Base-by-base conservation (phyloP, 2,329 filamentous ascomycete genomes). In the Trichocomaceae sp. region DNA sequence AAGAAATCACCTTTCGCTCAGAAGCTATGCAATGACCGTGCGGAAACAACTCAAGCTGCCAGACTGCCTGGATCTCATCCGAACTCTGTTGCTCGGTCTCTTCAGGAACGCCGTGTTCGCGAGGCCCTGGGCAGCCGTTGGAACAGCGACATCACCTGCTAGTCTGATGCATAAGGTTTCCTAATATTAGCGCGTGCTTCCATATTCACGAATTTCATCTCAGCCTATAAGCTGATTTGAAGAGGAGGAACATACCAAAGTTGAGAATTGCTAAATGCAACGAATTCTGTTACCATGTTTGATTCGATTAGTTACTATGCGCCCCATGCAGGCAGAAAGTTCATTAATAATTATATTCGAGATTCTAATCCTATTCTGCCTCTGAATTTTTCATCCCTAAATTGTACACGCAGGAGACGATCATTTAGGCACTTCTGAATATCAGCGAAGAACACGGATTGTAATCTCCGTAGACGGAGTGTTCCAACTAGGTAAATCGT, bases 261-360 rank as follows among this genome's bases (percentile, higher is more conserved):
- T 63, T 99, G 93, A 0, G 93, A 96, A 69, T 93, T 97, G 0
- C 93, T 92, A 72, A 91, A 96, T 0, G 92, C 93, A 23, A 99
- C 81, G 60, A 97, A 97, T 82, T 7, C 89, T 84, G 59, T 86
- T 87, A 4, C 89, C 93, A 49, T 99, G 84, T 0, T 77, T 77
- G 60, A 99, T 92, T 0, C 93, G 93, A 54, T 93, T 82, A 45
- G 74, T 78, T 64, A 97, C 75, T 0, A 86, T 81, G 47, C 86
- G 80, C 59, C 83, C 83, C 19, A 96, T 79, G 12, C 90, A 82
- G 23, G 83, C 83, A 68, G 88, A 96, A 0, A 96, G 68, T 53
- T 87, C 82, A 55, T 90, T 80, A 58, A 86, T 84, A 13, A 77
- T 76, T 37, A 77, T 72, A 37, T 77, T n/a, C n/a, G n/a, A n/a